Conservation (phyloP, 805 yeast genomes). For the Tetrapisispora iriomotensis region DNA sequence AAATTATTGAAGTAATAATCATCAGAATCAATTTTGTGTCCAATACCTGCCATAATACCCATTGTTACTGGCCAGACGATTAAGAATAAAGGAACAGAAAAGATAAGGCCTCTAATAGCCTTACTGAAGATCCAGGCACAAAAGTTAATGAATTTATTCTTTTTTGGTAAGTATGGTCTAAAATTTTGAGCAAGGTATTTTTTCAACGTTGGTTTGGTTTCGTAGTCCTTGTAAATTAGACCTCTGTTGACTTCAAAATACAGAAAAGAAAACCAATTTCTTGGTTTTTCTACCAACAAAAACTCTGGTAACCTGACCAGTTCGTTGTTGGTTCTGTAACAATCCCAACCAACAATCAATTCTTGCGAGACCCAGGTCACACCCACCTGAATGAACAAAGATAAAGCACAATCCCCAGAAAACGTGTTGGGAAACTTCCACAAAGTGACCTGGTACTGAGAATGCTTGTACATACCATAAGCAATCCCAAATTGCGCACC, state of each 20-base stretch:
- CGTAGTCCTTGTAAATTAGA: background rate
- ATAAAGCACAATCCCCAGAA: constrained; percentile 21
- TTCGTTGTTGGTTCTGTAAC: constrained; percentile 4
- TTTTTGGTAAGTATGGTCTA: background rate
- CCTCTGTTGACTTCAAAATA: constrained; percentile 4
- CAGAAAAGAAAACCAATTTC: background rate
- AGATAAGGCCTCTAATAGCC: constrained; percentile 10
- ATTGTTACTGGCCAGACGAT: constrained; percentile 21
- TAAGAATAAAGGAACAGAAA: constrained; percentile 11
- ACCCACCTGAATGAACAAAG: constrained; percentile 17
- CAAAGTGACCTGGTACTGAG: constrained; percentile 7
- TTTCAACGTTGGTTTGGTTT: background rate
- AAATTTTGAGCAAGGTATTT: background rate
- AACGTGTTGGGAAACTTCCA: constrained; percentile 24
- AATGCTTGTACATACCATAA: constrained; percentile 18
- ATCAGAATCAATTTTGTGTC: constrained; percentile 9
- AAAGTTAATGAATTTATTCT: constrained; percentile 5
- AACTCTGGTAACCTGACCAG: background rate
- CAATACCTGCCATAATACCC: constrained; percentile 20
- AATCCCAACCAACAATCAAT: constrained; percentile 16
- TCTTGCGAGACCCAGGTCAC: constrained; percentile 19
- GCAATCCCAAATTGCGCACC: constrained; percentile 23
- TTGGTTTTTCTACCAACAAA: background rate
- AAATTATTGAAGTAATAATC: constrained; percentile 14
- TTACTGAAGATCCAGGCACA: constrained; percentile 12